Evolutionary conservation across 495 filamentous ascomycete genomes (phyloP).

Genomic region (Viridothelium virens): DNA sequence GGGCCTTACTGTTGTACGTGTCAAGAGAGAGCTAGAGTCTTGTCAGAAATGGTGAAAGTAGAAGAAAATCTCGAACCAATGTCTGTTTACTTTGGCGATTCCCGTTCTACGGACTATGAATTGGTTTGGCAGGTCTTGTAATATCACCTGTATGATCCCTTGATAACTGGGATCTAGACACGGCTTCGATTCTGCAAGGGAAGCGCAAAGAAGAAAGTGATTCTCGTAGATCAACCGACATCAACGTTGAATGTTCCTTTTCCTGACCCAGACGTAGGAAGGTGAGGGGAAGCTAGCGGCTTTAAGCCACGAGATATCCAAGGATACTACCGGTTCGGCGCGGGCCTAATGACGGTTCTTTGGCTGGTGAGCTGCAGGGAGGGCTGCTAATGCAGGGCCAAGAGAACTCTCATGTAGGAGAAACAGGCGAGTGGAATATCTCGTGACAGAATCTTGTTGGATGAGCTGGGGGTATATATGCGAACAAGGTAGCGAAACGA

Average conservation of each 20-base stretch:
- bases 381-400: no score
- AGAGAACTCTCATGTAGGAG: background rate
- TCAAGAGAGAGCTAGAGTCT: background rate
- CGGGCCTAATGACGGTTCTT: background rate
- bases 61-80: background rate
- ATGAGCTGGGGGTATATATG: background rate
- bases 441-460: background rate
- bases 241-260: background rate
- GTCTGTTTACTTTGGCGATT: background rate
- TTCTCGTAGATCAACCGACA: conserved; percentile 11
- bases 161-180: conserved; percentile 7
- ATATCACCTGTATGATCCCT: conserved; percentile 10
- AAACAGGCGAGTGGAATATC: background rate
- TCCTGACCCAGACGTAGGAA: background rate
- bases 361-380: no score
- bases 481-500: background rate
- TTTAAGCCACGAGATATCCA: conserved; percentile 3
- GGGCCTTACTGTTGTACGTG: background rate
- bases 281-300: conserved; percentile 9
- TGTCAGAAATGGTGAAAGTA: conserved; percentile 1
- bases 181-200: background rate
- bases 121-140: conserved; percentile 6
- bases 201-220: conserved; percentile 8
- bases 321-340: background rate
- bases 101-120: background rate